Base-by-base conservation (phyloP, 1,284 basidiomycete species). In the Malassezia yamatoensis region DNA sequence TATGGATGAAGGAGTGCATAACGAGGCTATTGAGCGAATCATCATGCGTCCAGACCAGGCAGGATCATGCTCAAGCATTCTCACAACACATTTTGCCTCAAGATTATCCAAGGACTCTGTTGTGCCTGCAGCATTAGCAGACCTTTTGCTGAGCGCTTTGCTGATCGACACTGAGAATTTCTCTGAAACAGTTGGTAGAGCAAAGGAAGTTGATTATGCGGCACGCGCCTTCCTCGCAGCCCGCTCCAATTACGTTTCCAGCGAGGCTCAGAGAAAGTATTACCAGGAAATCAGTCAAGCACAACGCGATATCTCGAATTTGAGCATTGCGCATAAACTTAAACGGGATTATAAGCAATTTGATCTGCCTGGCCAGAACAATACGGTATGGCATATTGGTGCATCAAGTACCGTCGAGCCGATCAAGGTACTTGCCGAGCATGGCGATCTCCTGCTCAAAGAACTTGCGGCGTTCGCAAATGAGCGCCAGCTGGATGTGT, bases 341-440 rank as follows among this genome's bases (percentile, higher is more conserved):
- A 79, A 85, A n/a, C 79, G 91, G 21, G 91, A 96, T 76, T 96
- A 91, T 79, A 96, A 96, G 75, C 83, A 48, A 20, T 37, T 51
- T 13, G n/a, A 24, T 10, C 47, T 37, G n/a, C 38, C 13, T 0
- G 29, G 34, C 5, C n/a, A 41, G 9, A 40, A 18, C 15, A 33
- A 18, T 7, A 34, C 36, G 13, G 29, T 20, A 12, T 57, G 54
- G 54, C 15, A 10, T 9, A 42, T 57, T 37, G 54, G 54, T 35
- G 36, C 43, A 1, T 43, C 50, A 18, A 51, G 48, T 29, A 40
- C 36, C 15, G 35, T 43, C 9, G 37, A 38, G 24, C 45, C 54
- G 16, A 21, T 57, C 9, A 16, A 29, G 10, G 38, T 16, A 12
- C 39, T 46, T 18, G 15, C 36, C 5, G 8, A 9, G 11, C n/a